Percentiles rank a stretch among this genome's conserved stretches.
These are phyloP conservation scores for Gnaphalium uliginosum DNA, from an alignment of 129 eudicot species.

Conservation along the genomic window DNA sequence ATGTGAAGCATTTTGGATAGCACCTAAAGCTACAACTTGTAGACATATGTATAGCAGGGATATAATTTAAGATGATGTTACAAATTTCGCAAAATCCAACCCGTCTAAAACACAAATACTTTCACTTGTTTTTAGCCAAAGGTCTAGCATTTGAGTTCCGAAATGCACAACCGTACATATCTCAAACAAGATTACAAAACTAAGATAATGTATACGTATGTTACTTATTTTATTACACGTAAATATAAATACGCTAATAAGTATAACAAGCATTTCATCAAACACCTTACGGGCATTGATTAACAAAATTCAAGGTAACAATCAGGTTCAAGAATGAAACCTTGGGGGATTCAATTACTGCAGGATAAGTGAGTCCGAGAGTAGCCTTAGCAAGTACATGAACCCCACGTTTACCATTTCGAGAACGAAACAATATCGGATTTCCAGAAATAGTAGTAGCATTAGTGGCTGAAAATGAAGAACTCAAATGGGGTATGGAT, in stretches of 20 bases:
- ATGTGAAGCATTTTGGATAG: not conserved
- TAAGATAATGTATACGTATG: not conserved
- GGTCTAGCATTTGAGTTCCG: not conserved
- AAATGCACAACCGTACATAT: not conserved
- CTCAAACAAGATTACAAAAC: not conserved
- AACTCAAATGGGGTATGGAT: slow-evolving; percentile 39
- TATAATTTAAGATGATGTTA: not conserved
- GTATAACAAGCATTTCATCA: slow-evolving; percentile 25
- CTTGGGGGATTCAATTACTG: slow-evolving; percentile 54
- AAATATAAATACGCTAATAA: not conserved
- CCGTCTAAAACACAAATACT: not conserved
- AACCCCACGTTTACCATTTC: slow-evolving; percentile 60
- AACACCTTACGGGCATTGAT: slow-evolving; percentile 18
- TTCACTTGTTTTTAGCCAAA: slow-evolving; percentile 2
- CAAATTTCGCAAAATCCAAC: not conserved
- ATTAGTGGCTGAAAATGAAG: slow-evolving; percentile 30
- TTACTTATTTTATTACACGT: not conserved
- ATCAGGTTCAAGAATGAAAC: slow-evolving; percentile 28
- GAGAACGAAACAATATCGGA: slow-evolving; percentile 22
- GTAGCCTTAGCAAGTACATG: slow-evolving; percentile 61
- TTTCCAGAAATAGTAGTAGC: slow-evolving; percentile 1
- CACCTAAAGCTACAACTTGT: not conserved
- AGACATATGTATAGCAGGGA: not conserved
- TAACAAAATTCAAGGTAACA: not conserved
- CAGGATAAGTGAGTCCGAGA: slow-evolving; percentile 90